phyloP scores from a whole-genome alignment of 2,329 filamentous ascomycete genomes.

The Paramyrothecium sp. region DNA sequence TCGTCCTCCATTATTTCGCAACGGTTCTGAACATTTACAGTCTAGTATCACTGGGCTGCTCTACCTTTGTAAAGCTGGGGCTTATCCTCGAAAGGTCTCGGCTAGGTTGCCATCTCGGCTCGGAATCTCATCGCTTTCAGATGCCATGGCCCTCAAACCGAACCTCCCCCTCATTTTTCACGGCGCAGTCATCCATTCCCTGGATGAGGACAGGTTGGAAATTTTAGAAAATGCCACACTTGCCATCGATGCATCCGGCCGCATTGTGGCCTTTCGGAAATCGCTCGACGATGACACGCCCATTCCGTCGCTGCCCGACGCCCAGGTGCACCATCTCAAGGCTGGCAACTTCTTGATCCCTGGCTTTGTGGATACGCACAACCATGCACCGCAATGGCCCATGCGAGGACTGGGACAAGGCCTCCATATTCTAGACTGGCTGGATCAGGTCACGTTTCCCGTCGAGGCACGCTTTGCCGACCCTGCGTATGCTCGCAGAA shows the following conservation, averaged over 20 bases:
- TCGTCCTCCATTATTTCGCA: too few relatives aligned
- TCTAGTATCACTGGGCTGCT: too few relatives aligned
- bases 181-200: slow-evolving; percentile 41
- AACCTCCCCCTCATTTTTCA: slow-evolving; percentile 26
- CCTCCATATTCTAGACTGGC: slow-evolving; percentile 60
- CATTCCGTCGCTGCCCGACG: slow-evolving; percentile 9
- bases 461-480: slow-evolving; percentile 61
- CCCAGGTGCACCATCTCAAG: slow-evolving; percentile 21
- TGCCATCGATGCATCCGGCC: slow-evolving; percentile 19
- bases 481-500: slow-evolving; percentile 45
- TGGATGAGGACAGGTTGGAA: slow-evolving; percentile 25
- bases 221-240: slow-evolving; percentile 38
- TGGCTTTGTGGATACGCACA: slow-evolving; percentile 65
- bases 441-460: slow-evolving; percentile 62
- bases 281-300: slow-evolving; percentile 10
- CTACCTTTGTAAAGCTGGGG: too few relatives aligned
- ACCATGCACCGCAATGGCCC: slow-evolving; percentile 61
- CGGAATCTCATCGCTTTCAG: too few relatives aligned
- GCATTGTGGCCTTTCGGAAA: slow-evolving; percentile 20
- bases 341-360: slow-evolving; percentile 54
- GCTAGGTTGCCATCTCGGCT: too few relatives aligned
- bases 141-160: too few relatives aligned
- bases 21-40: too few relatives aligned
- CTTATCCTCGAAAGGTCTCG: too few relatives aligned
- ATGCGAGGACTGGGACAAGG: slow-evolving; percentile 48